phyloP scores from a whole-genome alignment of 2,329 filamentous ascomycete species.

The Erysiphe neolycopersici region DNA sequence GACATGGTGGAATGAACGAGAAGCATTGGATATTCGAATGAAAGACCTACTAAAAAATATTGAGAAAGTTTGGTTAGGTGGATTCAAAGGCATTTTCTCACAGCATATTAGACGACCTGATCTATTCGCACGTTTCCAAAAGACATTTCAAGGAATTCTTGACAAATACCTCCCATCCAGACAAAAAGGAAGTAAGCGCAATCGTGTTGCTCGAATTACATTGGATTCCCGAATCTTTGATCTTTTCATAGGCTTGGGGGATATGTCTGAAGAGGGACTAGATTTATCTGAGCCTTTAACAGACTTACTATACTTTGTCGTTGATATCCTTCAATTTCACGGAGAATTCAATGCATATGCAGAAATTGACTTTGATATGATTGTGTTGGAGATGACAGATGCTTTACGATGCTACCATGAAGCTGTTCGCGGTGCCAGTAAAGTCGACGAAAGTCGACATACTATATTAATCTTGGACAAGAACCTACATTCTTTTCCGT shows the following conservation, averaged over 20 bases:
- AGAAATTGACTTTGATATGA: conserved; percentile 82
- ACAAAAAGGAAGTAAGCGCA: conserved; percentile 29
- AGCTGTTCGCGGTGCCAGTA: conserved; percentile 14
- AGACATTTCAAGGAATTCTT: conserved; percentile 51
- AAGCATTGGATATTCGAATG: conserved; percentile 51
- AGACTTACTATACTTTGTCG: conserved; percentile 83
- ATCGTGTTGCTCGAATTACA: conserved; percentile 17
- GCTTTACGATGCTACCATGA: conserved; percentile 56
- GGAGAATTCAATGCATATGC: conserved; percentile 93
- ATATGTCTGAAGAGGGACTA: conserved; percentile 34
- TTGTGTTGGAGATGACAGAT: conserved; percentile 71
- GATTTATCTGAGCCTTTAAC: conserved; percentile 77
- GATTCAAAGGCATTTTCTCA: conserved; percentile 85
- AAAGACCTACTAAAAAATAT: conserved; percentile 59
- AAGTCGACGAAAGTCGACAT: conserved; percentile 25
- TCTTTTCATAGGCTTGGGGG: conserved; percentile 65
- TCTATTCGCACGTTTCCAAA: conserved; percentile 48
- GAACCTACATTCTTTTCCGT: conserved; percentile 69
- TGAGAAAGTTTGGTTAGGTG: conserved; percentile 82
- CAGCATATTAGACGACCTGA: conserved; percentile 35
- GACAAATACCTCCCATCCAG: conserved; percentile 71
- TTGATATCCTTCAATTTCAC: conserved; percentile 90
- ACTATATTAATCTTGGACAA: conserved; percentile 84
- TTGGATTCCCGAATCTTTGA: conserved; percentile 49
- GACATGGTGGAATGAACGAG: conserved; percentile 74